These are phyloP conservation scores for Fonsecaea multimorphosa DNA, from an alignment of 2,329 filamentous ascomycete species.

Conservation along the genomic window DNA sequence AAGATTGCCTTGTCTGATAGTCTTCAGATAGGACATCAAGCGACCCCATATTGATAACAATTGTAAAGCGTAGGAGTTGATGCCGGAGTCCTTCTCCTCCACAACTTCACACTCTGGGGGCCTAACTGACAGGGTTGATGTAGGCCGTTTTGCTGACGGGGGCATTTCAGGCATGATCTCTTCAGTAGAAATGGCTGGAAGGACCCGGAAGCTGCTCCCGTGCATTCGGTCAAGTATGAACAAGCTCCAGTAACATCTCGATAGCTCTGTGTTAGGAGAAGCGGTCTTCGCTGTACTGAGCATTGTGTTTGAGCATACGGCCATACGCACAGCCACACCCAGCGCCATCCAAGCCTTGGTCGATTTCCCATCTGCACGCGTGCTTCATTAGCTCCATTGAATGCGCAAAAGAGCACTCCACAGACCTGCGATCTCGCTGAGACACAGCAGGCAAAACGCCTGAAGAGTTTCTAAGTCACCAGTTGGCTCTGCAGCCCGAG, in stretches of 20 bases:
- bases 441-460: conserved; percentile 33
- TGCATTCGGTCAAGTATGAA: conserved; percentile 36
- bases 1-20: conserved; percentile 28
- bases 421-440: conserved; percentile 34
- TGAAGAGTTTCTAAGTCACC: conserved; percentile 24
- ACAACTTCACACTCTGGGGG: not conserved
- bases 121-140: not conserved
- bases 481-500: conserved; percentile 22
- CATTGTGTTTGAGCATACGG: conserved; percentile 27
- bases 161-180: conserved; percentile 30
- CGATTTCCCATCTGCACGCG: conserved; percentile 34
- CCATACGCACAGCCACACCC: conserved; percentile 31
- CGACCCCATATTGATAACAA: conserved; percentile 35
- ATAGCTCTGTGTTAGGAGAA: conserved; percentile 18
- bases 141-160: conserved; percentile 1
- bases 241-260: conserved; percentile 34
- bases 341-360: conserved; percentile 32
- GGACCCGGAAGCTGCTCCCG: conserved; percentile 29
- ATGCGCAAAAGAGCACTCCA: no score
- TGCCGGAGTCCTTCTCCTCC: conserved; percentile 28
- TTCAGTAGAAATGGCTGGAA: conserved; percentile 28
- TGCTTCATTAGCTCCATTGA: no score
- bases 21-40: conserved; percentile 33
- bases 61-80: conserved; percentile 30
- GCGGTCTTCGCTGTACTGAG: not conserved